These are phyloP conservation scores for Hypoxylon intermedium DNA, from an alignment of 495 filamentous ascomycete genomes.

Conservation along the genomic window DNA sequence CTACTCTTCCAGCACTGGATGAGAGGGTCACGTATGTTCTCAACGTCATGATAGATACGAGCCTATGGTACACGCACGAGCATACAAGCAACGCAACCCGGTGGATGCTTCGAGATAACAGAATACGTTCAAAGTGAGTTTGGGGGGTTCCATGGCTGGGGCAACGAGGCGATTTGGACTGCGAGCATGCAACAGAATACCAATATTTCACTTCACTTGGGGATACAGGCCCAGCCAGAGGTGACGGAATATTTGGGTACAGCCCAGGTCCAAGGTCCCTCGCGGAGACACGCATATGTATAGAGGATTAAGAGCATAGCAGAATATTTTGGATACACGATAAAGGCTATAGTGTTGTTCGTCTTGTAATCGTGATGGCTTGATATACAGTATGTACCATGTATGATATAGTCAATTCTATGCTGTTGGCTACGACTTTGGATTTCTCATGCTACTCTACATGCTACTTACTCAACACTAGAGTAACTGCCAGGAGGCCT, in stretches of 20 bases:
- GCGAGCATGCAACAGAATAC: not conserved
- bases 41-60: slow-evolving; percentile 8
- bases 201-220: slow-evolving; percentile 1
- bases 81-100: too few species aligned
- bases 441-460: too few species aligned
- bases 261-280: not conserved
- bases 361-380: too few species aligned
- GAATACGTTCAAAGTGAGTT: slow-evolving; percentile 2
- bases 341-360: too few species aligned
- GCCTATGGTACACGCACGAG: slow-evolving; percentile 3
- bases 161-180: not conserved
- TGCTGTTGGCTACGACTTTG: too few species aligned
- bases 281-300: slow-evolving; percentile 21
- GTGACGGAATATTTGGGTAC: not conserved
- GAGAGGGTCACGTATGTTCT: slow-evolving; percentile 1
- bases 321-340: slow-evolving; percentile 12
- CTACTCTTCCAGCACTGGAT: not conserved
- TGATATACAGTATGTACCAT: too few species aligned
- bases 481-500: too few species aligned
- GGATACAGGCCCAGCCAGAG: not conserved
- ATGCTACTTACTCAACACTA: too few species aligned
- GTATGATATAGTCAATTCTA: too few species aligned
- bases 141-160: slow-evolving; percentile 13
- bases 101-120: too few species aligned
- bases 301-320: slow-evolving; percentile 13